A percentile compares a stretch with the other conserved stretches of the same genome.
Conservation (phyloP, 129 eudicot species). For the Calendula officinalis region DNA sequence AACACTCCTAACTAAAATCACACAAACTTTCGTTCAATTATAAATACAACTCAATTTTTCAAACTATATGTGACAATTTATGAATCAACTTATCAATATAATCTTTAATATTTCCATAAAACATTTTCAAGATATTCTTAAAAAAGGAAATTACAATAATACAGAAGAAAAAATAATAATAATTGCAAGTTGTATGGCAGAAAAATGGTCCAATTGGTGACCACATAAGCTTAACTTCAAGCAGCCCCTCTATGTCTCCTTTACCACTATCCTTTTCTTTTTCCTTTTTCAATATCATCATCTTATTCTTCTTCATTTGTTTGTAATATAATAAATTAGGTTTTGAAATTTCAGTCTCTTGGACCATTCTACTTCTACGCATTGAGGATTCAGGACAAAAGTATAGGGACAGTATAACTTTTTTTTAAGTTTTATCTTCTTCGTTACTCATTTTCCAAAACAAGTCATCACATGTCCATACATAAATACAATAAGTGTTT, state of each 20-base stretch:
- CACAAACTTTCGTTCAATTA: background rate
- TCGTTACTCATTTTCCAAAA: too few species aligned
- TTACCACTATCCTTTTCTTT: constrained; percentile 29
- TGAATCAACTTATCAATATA: background rate
- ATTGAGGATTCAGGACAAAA: too few species aligned
- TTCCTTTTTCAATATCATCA: background rate
- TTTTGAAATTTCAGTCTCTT: constrained; percentile 11
- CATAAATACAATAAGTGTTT: too few species aligned
- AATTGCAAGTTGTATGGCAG: constrained; percentile 34
- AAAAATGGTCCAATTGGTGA: constrained; percentile 40
- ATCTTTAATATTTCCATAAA: background rate
- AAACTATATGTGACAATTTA: background rate
- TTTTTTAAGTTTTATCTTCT: too few species aligned
- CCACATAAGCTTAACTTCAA: constrained; percentile 27
- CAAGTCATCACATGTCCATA: too few species aligned
- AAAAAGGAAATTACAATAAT: constrained; percentile 5
- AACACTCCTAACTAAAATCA: too few species aligned
- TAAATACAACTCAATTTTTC: background rate
- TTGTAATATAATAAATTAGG: constrained; percentile 12
- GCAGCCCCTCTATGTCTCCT: constrained; percentile 21
- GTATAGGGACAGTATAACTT: too few species aligned
- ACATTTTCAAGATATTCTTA: background rate
- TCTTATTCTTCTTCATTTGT: background rate
- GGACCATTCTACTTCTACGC: constrained; percentile 26
- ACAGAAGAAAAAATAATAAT: background rate